Evolutionary conservation across 192 early-diverging fungal species (phyloP), one percentile per base, ranked within the genome.

Genomic region (Coemansia sp.): DNA sequence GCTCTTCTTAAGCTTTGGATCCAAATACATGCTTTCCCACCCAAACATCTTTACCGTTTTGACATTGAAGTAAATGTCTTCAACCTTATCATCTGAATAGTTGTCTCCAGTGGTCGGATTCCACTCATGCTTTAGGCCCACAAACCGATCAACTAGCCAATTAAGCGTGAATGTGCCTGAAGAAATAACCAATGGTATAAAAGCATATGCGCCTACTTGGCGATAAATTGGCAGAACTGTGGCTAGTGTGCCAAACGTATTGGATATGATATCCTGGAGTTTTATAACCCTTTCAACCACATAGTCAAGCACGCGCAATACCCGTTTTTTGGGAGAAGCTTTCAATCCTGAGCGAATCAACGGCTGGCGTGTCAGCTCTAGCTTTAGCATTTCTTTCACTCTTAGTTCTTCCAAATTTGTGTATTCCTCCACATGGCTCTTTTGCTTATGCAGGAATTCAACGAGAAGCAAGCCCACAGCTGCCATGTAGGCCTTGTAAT

Each of bases 401-500:
- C 27, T 51, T 5, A 0, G 0, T 1, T 51, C 27, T 17, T 51
- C 27, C 4, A 2, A 15, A 0, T 3, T 29, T 17, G 11, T 29
- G 15, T 51, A 51, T 25, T 24, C 14, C 8, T 31, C 14, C 6
- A 51, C 15, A 29, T 51, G 49, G 4, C 0, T 6, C 24, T 15
- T 51, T 12, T 51, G 49, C 11, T 1, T 29, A 29, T 27, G 24
- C 49, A 51, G 14, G 12, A 51, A 1, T 4, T 51, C 24, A 15
- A 27, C 3, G 8, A 51, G 15, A 27, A 51, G 25, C 14, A 51
- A 24, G 12, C 49, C 49, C 14, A 11, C 49, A 14, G 49, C 49
- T 15, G 49, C 49, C 22, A 31, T 17, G 27, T 51, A 51, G 2
- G 49, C 49, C 27, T 51, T 51, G 46, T 80, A 65, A 68, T 64